Evolutionary conservation across 169 alveolate species (phyloP).

Genomic region (Plasmodium inui): DNA sequence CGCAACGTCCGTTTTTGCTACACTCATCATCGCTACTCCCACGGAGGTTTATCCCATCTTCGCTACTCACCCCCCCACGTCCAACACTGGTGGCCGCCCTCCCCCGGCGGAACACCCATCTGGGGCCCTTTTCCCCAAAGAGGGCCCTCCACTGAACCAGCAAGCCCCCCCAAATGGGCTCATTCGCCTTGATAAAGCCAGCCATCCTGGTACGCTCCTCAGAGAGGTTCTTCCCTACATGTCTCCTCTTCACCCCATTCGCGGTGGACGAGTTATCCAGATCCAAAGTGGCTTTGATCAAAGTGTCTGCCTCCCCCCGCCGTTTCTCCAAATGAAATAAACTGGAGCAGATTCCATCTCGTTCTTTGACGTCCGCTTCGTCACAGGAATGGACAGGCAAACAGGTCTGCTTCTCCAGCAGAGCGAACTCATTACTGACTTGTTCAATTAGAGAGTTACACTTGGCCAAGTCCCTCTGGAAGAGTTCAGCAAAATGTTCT

Average conservation of each 20-base stretch:
- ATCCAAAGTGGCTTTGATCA: neutral
- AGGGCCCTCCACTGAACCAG: constrained; percentile 11
- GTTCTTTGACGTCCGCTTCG: neutral
- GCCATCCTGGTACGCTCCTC: neutral
- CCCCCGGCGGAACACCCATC: neutral
- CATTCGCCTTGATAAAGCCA: neutral
- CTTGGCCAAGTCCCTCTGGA: constrained; percentile 27
- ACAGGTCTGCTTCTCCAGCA: constrained; percentile 28
- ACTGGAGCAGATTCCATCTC: neutral
- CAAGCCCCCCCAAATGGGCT: neutral
- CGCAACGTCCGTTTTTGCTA: neutral
- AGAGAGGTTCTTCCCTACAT: neutral
- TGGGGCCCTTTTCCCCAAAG: constrained; percentile 1
- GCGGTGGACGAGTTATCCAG: neutral
- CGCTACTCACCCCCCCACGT: too few relatives aligned
- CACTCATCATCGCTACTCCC: neutral
- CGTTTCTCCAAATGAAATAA: constrained; percentile 2
- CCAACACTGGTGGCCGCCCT: neutral
- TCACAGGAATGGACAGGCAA: constrained; percentile 5
- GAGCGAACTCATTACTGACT: constrained; percentile 13
- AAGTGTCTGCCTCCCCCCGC: neutral
- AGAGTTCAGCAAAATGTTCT: constrained; percentile 5
- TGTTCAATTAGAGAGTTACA: constrained; percentile 36
- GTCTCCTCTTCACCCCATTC: neutral
- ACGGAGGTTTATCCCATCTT: too few relatives aligned